Evolutionary conservation across 257 asterid species (phyloP).

Genomic region (Perilla frutescens): DNA sequence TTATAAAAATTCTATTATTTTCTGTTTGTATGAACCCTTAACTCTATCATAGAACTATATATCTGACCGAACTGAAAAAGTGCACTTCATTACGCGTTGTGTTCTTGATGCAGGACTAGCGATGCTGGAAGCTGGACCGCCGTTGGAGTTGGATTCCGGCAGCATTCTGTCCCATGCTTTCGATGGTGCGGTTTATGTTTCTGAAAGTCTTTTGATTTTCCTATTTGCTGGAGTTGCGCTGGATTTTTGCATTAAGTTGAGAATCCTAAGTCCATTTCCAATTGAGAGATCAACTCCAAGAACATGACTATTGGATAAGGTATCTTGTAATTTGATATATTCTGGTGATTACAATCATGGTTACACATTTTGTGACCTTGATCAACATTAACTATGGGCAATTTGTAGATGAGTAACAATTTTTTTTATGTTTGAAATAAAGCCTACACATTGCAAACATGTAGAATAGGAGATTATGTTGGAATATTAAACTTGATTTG

Average conservation of each 20-base stretch:
- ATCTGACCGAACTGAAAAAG: no score
- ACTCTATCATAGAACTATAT: no score
- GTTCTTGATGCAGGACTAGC: conserved; percentile 70
- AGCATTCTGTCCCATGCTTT: conserved; percentile 63
- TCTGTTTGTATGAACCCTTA: no score
- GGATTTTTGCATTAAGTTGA: conserved; percentile 77
- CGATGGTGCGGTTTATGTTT: conserved; percentile 62
- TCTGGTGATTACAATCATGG: not conserved
- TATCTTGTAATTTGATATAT: conserved; percentile 4
- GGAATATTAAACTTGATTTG: no score
- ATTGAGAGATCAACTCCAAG: conserved; percentile 49
- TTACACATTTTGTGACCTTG: no score
- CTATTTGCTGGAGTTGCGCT: conserved; percentile 84
- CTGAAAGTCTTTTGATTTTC: conserved; percentile 79
- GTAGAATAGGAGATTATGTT: no score
- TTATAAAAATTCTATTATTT: no score
- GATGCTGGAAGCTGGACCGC: conserved; percentile 62
- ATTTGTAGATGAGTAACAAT: not conserved
- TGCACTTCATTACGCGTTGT: not conserved
- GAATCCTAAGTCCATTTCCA: conserved; percentile 83
- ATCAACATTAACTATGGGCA: not conserved
- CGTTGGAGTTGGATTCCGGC: conserved; percentile 59
- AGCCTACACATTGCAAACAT: no score
- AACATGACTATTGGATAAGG: conserved; percentile 21
- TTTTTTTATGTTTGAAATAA: not conserved